Base-by-base conservation (phyloP, 495 filamentous ascomycete species). In the Lophiotrema nucula region DNA sequence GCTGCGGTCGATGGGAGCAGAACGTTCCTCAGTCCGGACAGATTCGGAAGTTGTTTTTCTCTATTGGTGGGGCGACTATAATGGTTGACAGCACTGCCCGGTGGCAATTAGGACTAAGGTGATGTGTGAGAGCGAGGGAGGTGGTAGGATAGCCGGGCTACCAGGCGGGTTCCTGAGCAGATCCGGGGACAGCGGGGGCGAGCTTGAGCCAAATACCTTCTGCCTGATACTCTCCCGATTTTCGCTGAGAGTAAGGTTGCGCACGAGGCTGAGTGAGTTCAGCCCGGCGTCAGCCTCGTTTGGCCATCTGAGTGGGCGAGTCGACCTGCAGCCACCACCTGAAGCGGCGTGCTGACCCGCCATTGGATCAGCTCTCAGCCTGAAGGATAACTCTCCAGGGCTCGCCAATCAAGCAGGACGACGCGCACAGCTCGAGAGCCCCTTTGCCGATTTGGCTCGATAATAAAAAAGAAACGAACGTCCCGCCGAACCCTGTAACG, bases 221-320 rank as follows among this genome's bases (percentile, higher is more conserved):
- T 66, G 63, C 63, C 63, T 66, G 58, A 53, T 51, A 56, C 60
- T 21, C 19, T 35, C 26, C 56, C 50, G 62, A 65, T 35, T 47
- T 45, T 58, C 24, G 49, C 53, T 64, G 37, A 28, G 31, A 25
- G n/a, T n/a, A 39, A 24, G 22, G 46, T 28, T 47, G 63, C 58
- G 48, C 47, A 53, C 63, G 58, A 62, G 58, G 58, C 58, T 66
- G 63, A n/a, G n/a, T n/a, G n/a, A 54, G 63, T 58, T 61, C 63
- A 62, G 63, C 62, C 63, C 63, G 47, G 27, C 58, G 63, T 66
- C 58, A 66, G 63, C 63, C 63, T 66, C 63, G 63, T 60, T 52
- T 64, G 61, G 45, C 61, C 56, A 56, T 61, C 62, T 53, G 52
- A 65, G 56, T 60, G 56, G 62, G 52, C 48, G 44, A 43, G 52